Percentiles rank a stretch among this genome's conserved stretches.
Conservation (phyloP, 164 flowering plant genomes). For the Liquidambar formosana region DNA sequence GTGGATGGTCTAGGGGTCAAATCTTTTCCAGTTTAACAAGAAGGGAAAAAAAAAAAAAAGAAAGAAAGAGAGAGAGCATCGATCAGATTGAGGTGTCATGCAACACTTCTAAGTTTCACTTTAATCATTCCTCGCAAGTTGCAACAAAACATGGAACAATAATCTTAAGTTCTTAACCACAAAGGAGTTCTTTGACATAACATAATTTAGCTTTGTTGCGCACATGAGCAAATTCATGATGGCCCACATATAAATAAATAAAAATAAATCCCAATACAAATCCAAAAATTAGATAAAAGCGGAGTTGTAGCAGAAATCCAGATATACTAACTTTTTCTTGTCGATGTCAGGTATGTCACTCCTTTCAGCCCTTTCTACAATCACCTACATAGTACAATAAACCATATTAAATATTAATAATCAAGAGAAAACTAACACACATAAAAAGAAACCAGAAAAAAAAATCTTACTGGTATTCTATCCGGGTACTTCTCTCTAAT, state of each 20-base stretch:
- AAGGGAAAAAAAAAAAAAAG: too few species aligned
- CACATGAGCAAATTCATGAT: background rate
- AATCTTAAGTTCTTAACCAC: background rate
- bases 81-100: background rate
- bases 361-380: conserved; percentile 75
- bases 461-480: conserved; percentile 63
- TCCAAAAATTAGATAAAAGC: background rate
- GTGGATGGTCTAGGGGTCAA: too few species aligned
- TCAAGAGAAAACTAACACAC: background rate
- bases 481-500: conserved; percentile 83
- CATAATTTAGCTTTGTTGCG: background rate
- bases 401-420: background rate
- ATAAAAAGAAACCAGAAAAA: background rate
- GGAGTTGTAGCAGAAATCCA: background rate
- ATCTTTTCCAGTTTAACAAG: too few species aligned
- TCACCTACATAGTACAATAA: conserved; percentile 45
- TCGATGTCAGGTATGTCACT: conserved; percentile 78
- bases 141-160: background rate
- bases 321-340: conserved; percentile 67
- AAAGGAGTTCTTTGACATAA: background rate
- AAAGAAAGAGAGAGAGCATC: too few species aligned
- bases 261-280: background rate
- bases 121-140: too few species aligned
- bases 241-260: background rate
- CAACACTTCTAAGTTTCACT: too few species aligned